Conservation (phyloP, 1,139 yeast species). For the Chernovozyma aurita region DNA sequence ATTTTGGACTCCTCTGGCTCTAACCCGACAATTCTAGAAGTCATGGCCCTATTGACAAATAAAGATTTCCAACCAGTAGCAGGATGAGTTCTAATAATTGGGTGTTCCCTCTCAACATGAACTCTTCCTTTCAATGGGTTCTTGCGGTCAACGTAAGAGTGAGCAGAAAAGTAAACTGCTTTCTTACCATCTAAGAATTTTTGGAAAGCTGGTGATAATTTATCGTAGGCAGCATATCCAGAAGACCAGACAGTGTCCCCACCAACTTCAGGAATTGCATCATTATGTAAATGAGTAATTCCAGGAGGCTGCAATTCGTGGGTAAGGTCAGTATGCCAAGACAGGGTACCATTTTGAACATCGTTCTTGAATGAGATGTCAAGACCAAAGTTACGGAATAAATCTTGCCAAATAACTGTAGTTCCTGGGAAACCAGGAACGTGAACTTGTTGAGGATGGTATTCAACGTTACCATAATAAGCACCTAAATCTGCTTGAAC, state of each 20-base stretch:
- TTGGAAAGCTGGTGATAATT: slow-evolving; percentile 20
- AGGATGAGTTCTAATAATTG: slow-evolving; percentile 15
- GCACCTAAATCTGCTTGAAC: slow-evolving; percentile 41
- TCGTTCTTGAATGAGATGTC: slow-evolving; percentile 11
- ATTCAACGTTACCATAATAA: slow-evolving; percentile 44
- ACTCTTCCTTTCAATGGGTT: slow-evolving; percentile 18
- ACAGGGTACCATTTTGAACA: slow-evolving; percentile 9
- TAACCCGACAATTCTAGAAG: slow-evolving; percentile 19
- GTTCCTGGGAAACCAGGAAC: slow-evolving; percentile 32
- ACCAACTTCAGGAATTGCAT: slow-evolving; percentile 13
- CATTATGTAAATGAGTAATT: slow-evolving; percentile 15
- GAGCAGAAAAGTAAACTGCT: slow-evolving; percentile 20
- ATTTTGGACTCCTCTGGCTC: slow-evolving; percentile 16
- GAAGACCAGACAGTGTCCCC: slow-evolving; percentile 17
- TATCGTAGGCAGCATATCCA: slow-evolving; percentile 21
- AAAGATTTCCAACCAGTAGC: slow-evolving; percentile 16
- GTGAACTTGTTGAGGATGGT: slow-evolving; percentile 42
- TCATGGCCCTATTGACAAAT: slow-evolving; percentile 18
- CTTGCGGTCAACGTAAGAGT: slow-evolving; percentile 17
- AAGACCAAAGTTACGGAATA: slow-evolving; percentile 11
- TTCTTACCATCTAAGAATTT: slow-evolving; percentile 20
- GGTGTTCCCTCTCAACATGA: slow-evolving; percentile 17
- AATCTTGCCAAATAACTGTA: slow-evolving; percentile 14
- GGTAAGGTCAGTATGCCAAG: slow-evolving; percentile 16
- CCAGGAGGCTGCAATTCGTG: slow-evolving; percentile 17